Evolutionary conservation across 805 yeast genomes (phyloP), one percentile per base, ranked within the genome.

Genomic region (Candida khao-thaluensis): DNA sequence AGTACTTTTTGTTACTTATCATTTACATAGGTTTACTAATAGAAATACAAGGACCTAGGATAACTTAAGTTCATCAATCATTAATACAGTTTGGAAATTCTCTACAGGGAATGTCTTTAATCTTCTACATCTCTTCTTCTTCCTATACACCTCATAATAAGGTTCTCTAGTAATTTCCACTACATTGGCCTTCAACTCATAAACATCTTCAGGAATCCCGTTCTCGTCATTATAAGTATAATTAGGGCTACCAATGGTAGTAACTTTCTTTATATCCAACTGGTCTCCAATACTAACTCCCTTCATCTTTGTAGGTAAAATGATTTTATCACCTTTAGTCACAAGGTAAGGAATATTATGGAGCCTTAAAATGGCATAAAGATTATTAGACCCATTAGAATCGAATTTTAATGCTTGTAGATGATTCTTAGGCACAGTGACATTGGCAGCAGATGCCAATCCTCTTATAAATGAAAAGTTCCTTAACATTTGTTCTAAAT

Each of bases 301-400:
- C 52, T 80, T 82, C 69, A 93, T 57, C 47, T 79, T 76, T 62
- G 77, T 90, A 2, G 97, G 96, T 27, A 93, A 62, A 17, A 80
- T 74, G 37, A 93, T 76, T 48, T 72, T 76, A 60, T 93, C 99
- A 16, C 99, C 99, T 49, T 82, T 78, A 17, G 98, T 89, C 12
- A 93, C 93, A 45, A 93, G 69, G 55, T 86, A 89, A 30, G 93
- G 87, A 62, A 88, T 80, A 61, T 82, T 79, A 66, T 88, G 93
- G 26, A 93, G 76, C 50, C 78, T 80, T 49, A 91, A 74, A 7
- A 86, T 72, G 32, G 98, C 98, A 57, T 88, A 93, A 22, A 91
- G 63, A 45, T 77, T 77, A 30, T 54, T 48, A 20, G 57, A 56
- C 2, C 64, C 72, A 44, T 77, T 76, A 35, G 81, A 76, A 39